Conservation (phyloP, 2,329 filamentous ascomycete species). For the Penicillium polonicum region DNA sequence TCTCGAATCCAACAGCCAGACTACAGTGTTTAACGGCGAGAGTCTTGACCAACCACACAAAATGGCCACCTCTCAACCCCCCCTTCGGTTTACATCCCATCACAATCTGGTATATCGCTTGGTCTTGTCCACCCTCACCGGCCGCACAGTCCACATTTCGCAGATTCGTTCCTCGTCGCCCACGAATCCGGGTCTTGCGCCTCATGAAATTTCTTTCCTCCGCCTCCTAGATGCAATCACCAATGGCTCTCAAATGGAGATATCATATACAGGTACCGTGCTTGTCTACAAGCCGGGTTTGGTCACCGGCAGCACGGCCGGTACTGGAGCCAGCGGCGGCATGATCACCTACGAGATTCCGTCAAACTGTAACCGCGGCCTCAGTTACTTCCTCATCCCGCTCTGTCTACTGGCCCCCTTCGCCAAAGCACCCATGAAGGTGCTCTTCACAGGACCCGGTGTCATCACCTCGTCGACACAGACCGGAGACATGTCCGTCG, state of each 20-base stretch:
- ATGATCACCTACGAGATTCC: slow-evolving; percentile 80
- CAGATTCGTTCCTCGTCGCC: slow-evolving; percentile 86
- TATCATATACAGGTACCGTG: slow-evolving; percentile 92
- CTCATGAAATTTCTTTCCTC: slow-evolving; percentile 92
- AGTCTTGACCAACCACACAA: slow-evolving; percentile 16
- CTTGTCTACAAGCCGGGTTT: slow-evolving; percentile 89
- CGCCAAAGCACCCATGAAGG: slow-evolving; percentile 84
- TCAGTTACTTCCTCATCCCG: slow-evolving; percentile 89
- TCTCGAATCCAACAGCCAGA: slow-evolving; percentile 4
- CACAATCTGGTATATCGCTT: slow-evolving; percentile 79
- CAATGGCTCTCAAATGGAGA: slow-evolving; percentile 92
- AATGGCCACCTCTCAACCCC: slow-evolving; percentile 48
- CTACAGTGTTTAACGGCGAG: slow-evolving; percentile 1
- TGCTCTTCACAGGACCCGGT: slow-evolving; percentile 83
- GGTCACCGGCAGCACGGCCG: slow-evolving; percentile 79
- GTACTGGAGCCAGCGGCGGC: slow-evolving; percentile 69
- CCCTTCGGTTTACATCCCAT: slow-evolving; percentile 77
- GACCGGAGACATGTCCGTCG: slow-evolving; percentile 82
- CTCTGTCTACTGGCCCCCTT: slow-evolving; percentile 90
- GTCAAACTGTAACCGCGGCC: slow-evolving; percentile 71
- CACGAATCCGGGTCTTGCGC: slow-evolving; percentile 82
- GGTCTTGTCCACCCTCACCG: slow-evolving; percentile 86
- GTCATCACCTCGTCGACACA: slow-evolving; percentile 88
- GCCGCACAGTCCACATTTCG: slow-evolving; percentile 84
- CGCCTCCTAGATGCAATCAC: slow-evolving; percentile 92